Evolutionary conservation across 1,284 basidiomycete genomes (phyloP), one percentile per base, ranked within the genome.

Genomic region (Peniophora sp.): DNA sequence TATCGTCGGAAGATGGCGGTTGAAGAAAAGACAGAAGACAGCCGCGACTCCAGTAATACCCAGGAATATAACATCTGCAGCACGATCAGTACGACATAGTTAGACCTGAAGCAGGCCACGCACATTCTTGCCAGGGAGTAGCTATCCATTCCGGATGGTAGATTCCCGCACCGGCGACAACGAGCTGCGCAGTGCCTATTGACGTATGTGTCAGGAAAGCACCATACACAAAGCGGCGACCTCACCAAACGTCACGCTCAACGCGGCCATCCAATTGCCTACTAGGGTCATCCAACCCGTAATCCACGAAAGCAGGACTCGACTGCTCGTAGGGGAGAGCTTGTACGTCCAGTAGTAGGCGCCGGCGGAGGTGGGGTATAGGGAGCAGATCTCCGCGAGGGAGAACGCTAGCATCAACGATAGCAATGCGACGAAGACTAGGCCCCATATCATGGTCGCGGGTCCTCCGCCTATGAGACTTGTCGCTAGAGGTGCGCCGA

Each of bases 331-430:
- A 5, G 76, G 66, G 0, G 74, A 70, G 5, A 81, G 64, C 23
- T 71, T 68, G 57, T 73, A 80, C 48, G 71, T 74, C 78, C 78
- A 80, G 55, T 80, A 81, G 54, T 79, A 80, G 2, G 78, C 73
- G 20, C 78, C 78, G 0, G 76, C 78, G 0, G 77, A 76, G 1
- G 78, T 80, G 0, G 78, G 78, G 53, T 76, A 80, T 52, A 75
- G 75, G 3, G 78, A 75, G 41, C 72, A 74, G 24, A 79, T 76
- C 58, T 81, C 78, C 0, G 70, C 77, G 2, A 81, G 62, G 9
- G 78, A 80, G 2, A 75, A 60, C 0, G 78, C 75, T 3, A 79
- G 64, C 0, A 68, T 60, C 51, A 74, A 67, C 0, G 72, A 72
- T 2, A 78, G 60, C 12, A 68, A 42, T 14, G 75, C 74, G 2